phyloP scores from a whole-genome alignment of 139 green algal species.

The Chlamydomonas eustigma region DNA sequence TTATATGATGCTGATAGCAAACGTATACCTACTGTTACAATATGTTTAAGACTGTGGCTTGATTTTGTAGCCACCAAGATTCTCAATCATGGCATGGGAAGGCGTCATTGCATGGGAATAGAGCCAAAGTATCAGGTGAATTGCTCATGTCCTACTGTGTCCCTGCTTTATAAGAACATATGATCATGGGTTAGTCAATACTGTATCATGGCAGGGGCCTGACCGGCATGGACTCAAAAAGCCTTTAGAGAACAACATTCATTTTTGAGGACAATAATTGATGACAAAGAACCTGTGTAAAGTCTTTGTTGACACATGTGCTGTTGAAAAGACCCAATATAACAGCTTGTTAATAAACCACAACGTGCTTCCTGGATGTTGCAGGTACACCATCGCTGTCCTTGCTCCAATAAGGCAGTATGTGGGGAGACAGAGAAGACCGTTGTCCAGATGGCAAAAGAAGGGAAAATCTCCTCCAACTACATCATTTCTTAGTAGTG shows the following conservation, averaged over 20 bases:
- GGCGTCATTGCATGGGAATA: not conserved
- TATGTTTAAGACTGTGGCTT: not conserved
- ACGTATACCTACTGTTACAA: too few relatives aligned
- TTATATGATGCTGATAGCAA: too few relatives aligned
- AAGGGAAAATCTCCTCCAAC: conserved; percentile 2
- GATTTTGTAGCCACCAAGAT: not conserved
- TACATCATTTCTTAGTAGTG: not conserved
- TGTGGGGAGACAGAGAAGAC: not conserved
- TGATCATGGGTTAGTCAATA: not conserved
- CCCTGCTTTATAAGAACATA: not conserved
- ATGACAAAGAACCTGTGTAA: not conserved
- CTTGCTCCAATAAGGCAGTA: not conserved
- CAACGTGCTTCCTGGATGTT: too few relatives aligned
- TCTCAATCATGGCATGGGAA: not conserved
- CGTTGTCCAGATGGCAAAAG: not conserved
- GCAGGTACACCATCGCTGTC: not conserved
- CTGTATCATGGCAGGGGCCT: not conserved
- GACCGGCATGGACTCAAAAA: too few relatives aligned
- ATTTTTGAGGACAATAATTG: not conserved
- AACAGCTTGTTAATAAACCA: too few relatives aligned
- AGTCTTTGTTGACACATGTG: not conserved
- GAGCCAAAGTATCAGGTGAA: not conserved
- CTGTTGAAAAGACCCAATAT: not conserved
- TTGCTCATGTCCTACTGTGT: not conserved
- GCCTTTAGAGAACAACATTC: too few relatives aligned